These are phyloP conservation scores for Coelastrella sp. DNA, from an alignment of 139 green algal species.

Conservation along the genomic window DNA sequence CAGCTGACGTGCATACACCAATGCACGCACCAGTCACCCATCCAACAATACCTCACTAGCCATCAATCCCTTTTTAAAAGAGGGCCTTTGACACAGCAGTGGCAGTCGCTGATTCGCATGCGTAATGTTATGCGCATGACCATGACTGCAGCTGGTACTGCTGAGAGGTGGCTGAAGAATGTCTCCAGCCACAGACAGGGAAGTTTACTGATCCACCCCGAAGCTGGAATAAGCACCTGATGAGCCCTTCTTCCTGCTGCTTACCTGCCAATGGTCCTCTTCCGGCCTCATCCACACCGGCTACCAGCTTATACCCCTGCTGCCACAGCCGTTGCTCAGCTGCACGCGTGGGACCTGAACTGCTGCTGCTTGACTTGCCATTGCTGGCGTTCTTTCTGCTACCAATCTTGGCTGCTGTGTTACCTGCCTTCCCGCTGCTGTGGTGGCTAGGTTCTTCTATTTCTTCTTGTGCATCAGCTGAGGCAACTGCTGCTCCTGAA, in stretches of 20 bases:
- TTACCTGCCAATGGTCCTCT: conserved; percentile 82
- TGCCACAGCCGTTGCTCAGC: conserved; percentile 63
- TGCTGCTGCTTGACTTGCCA: neutral
- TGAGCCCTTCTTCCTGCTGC: neutral
- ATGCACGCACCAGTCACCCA: no score
- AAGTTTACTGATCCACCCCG: no score
- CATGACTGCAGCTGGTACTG: no score
- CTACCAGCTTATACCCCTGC: conserved; percentile 65
- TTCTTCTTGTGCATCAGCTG: neutral
- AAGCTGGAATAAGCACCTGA: no score
- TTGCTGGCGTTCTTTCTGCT: neutral
- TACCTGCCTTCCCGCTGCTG: neutral
- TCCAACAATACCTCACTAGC: no score
- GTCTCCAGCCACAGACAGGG: no score
- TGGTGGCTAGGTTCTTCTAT: neutral
- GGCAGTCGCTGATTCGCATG: no score
- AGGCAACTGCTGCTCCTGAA: neutral
- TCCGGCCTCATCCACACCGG: conserved; percentile 91
- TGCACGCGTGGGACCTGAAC: conserved; percentile 4
- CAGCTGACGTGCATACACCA: no score
- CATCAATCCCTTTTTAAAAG: no score
- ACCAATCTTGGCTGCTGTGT: neutral
- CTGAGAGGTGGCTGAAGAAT: no score
- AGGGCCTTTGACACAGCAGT: no score
- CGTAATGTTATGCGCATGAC: no score